These are phyloP conservation scores for Fragaria iinumae DNA, from an alignment of 306 rosid genomes.

Conservation along the genomic window DNA sequence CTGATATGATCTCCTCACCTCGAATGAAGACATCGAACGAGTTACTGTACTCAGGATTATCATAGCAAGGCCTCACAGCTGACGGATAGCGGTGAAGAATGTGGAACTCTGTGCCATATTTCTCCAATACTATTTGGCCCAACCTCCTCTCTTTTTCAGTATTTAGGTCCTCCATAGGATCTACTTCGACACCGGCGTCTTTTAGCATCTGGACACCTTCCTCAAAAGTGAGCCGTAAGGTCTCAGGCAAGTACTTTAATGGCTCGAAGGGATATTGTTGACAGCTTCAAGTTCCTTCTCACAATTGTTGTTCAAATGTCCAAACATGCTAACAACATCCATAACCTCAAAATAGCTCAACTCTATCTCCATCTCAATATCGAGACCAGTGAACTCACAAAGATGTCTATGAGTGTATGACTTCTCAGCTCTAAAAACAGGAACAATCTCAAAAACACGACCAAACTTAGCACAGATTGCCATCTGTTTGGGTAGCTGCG, in stretches of 20 bases:
- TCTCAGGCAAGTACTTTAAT: constrained; percentile 75
- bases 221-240: constrained; percentile 71
- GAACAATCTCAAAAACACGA: constrained; percentile 84
- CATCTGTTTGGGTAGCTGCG: constrained; percentile 97
- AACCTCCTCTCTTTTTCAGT: constrained; percentile 81
- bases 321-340: constrained; percentile 72
- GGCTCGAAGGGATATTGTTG: constrained; percentile 87
- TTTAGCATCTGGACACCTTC: constrained; percentile 94
- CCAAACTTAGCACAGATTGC: constrained; percentile 71
- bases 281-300: constrained; percentile 81
- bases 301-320: constrained; percentile 56
- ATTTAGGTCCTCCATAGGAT: constrained; percentile 82
- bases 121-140: constrained; percentile 80
- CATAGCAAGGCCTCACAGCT: constrained; percentile 82
- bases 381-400: constrained; percentile 90
- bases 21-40: constrained; percentile 94
- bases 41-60: constrained; percentile 69
- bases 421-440: constrained; percentile 87
- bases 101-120: constrained; percentile 91
- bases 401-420: constrained; percentile 84
- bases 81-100: constrained; percentile 82
- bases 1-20: constrained; percentile 97
- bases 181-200: constrained; percentile 81
- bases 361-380: constrained; percentile 86
- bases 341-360: constrained; percentile 81